Evolutionary conservation across 768 basidiomycete genomes (phyloP), one percentile per base, ranked within the genome.

Genomic region (Lentinus brumalis): DNA sequence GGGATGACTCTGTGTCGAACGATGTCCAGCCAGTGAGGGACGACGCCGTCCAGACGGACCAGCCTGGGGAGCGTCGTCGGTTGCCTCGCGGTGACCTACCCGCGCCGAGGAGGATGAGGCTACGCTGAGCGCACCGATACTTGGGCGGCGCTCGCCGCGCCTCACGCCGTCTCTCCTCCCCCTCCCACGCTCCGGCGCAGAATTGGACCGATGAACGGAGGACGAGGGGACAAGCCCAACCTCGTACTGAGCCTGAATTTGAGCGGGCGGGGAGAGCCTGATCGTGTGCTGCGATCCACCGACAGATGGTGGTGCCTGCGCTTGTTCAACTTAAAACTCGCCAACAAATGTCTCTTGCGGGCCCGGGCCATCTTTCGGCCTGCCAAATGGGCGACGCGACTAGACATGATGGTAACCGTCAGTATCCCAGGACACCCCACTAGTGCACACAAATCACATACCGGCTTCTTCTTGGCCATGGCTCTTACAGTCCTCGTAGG

Each of bases 371-470:
- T 57, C 57, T 9, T 21, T 32, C 5, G 61, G 61, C 14, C 61
- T 45, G 9, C 61, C 61, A 51, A 62, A 62, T n/a, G 44, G 12
- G 30, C 61, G 61, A 16, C 61, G 56, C 47, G 61, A 51, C 61
- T 62, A 53, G 38, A 53, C 30, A n/a, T 49, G 32, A 50, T 39
- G 29, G 32, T 32, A 21, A 38, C 5, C 35, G 51, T 55, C 7
- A 47, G 41, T 18, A 41, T n/a, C 26, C 14, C 40, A 42, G 32
- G 15, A 16, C 46, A 35, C 45, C 41, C 47, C 18, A 55, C 39
- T 29, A 15, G 35, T n/a, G 21, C 21, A 21, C 30, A 42, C 18
- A 41, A 11, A 12, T 16, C 52, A 54, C 61, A 42, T 51, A 55
- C 57, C 30, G 56, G 61, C 50, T 52, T 57, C 8, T 30, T 49